Percentiles rank a stretch among this genome's conserved stretches.
phyloP scores from a whole-genome alignment of 176 grass and related monocot species.

The Tillandsia fasciculata region DNA sequence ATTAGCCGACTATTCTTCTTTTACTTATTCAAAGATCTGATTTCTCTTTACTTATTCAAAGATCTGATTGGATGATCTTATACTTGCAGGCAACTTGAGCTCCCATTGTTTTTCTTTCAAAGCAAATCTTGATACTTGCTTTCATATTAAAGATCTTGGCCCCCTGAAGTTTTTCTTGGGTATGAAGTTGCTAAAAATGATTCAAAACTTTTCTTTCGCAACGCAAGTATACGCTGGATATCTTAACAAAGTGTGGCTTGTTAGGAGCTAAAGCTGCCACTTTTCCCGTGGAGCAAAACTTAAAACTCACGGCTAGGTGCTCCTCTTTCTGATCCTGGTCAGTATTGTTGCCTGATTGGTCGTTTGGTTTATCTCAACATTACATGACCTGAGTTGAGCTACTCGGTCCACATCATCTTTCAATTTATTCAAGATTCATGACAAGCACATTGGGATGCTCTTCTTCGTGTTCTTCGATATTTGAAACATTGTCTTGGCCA shows the following conservation, averaged over 20 bases:
- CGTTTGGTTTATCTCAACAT: too few species aligned
- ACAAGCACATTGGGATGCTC: too few species aligned
- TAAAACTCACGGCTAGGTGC: too few species aligned
- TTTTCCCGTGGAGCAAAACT: too few species aligned
- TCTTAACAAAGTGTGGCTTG: background rate
- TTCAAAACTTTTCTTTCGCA: background rate
- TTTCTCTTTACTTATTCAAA: too few species aligned
- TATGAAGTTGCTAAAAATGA: constrained; percentile 1
- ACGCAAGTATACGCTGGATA: background rate
- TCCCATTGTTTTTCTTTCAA: background rate
- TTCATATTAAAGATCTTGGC: background rate
- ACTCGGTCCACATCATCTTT: too few species aligned
- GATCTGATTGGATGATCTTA: background rate
- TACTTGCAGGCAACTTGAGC: background rate
- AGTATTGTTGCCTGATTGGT: too few species aligned
- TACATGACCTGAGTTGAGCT: too few species aligned
- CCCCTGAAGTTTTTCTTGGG: background rate
- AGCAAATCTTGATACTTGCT: background rate
- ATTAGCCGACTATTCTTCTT: background rate
- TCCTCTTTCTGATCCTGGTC: too few species aligned
- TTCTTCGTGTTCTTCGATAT: background rate
- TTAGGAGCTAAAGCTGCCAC: background rate
- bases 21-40: background rate
- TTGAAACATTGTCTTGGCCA: background rate
- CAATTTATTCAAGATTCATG: too few species aligned